Percentiles rank a stretch among this genome's conserved stretches.
phyloP scores from a whole-genome alignment of 2,329 filamentous ascomycete species.

The Diaporthe ilicicola region DNA sequence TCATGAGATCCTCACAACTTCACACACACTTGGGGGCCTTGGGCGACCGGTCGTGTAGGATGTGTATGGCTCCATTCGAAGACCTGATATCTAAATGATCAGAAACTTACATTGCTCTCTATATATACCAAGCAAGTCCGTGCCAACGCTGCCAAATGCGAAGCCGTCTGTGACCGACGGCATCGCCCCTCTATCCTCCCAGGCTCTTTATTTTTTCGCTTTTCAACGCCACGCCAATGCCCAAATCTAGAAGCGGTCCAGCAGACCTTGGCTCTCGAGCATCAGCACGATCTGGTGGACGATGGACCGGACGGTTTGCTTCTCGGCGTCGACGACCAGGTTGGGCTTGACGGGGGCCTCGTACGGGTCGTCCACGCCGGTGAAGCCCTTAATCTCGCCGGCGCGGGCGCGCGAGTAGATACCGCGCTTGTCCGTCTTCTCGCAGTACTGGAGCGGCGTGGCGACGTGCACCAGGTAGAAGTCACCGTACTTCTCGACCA shows the following conservation, averaged over 20 bases:
- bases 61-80: constrained; percentile 7
- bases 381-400: constrained; percentile 98
- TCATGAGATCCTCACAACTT: too few species aligned
- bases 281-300: constrained; percentile 97
- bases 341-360: constrained; percentile 84
- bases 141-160: constrained; percentile 2
- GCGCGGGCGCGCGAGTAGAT: constrained; percentile 85
- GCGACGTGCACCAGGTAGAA: constrained; percentile 97
- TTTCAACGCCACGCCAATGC: not conserved
- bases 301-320: constrained; percentile 87
- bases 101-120: constrained; percentile 12
- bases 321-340: constrained; percentile 84
- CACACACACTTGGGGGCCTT: not conserved
- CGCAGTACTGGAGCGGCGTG: constrained; percentile 89
- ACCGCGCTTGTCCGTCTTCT: constrained; percentile 94
- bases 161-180: not conserved
- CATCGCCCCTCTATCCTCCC: not conserved
- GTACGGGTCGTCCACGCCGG: constrained; percentile 96
- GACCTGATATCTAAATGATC: constrained; percentile 17
- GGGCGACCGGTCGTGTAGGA: not conserved
- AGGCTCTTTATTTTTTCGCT: not conserved
- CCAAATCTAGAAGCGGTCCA: constrained; percentile 72
- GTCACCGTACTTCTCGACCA: constrained; percentile 86
- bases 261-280: constrained; percentile 86
- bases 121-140: constrained; percentile 12